Evolutionary conservation across 805 yeast genomes (phyloP), one percentile per base, ranked within the genome.

Genomic region (Pichia sporocuriosa): DNA sequence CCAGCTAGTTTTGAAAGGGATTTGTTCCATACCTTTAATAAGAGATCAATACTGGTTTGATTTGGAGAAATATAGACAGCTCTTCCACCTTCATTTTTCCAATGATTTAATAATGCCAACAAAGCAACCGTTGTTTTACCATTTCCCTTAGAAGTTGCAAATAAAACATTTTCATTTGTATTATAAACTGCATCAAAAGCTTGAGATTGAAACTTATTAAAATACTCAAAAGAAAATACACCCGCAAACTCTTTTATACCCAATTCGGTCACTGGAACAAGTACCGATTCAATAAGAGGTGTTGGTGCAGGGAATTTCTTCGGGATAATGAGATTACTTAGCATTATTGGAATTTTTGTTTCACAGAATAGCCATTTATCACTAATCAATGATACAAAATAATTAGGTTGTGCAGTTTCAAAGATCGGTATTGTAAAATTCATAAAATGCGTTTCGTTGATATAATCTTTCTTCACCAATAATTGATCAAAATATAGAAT

Each of bases 301-400:
- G 87, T 79, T 27, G 77, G 77, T 0, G 81, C 70, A 1, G 85
- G 77, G 43, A 81, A 75, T 49, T 73, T 73, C 53, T 75, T 72
- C 6, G 95, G 96, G 4, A 78, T 39, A 26, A 62, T 66, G 40
- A 84, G 49, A 19, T 65, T 56, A 25, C 68, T 63, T 45, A 86
- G 62, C 42, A 77, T 59, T 1, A 87, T 67, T 0, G 96, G 85
- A 1, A 73, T 56, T 45, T 73, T 75, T 47, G 71, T 67, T 42
- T 75, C 84, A 43, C 87, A 77, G 47, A 85, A 89, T 4, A 88
- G 62, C 98, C 97, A 93, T 45, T 70, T 76, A 44, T 89, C 95
- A 43, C 95, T 86, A 2, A 83, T 61, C 11, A 89, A 58, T 0
- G 82, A 69, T 4, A 88, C 71, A 58, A 83, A 86, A 49, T 82